These are phyloP conservation scores for Coriaria nepalensis DNA, from an alignment of 306 rosid species.

Conservation along the genomic window DNA sequence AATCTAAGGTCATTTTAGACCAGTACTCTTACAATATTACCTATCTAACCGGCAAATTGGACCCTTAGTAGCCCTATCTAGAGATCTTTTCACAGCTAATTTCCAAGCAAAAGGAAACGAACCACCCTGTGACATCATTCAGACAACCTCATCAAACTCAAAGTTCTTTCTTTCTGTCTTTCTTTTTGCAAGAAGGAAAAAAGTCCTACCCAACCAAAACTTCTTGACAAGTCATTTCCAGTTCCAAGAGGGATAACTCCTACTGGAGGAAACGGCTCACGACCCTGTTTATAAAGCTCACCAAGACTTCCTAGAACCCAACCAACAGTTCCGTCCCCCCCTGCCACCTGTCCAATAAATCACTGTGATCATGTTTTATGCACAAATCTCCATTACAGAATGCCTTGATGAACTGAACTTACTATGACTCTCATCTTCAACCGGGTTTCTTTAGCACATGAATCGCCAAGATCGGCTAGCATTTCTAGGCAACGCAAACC, in stretches of 20 bases:
- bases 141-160: slow-evolving; percentile 14
- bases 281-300: slow-evolving; percentile 38
- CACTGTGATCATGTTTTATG: not conserved
- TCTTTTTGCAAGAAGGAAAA: slow-evolving; percentile 17
- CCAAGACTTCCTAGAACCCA: slow-evolving; percentile 91
- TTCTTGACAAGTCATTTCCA: slow-evolving; percentile 89
- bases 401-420: slow-evolving; percentile 16
- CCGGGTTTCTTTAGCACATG: slow-evolving; percentile 75
- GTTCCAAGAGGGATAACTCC: slow-evolving; percentile 92
- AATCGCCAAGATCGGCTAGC: slow-evolving; percentile 59
- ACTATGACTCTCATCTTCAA: slow-evolving; percentile 76
- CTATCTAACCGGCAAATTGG: slow-evolving; percentile 58
- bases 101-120: slow-evolving; percentile 93
- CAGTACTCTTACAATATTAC: too few species aligned
- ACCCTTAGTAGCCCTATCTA: slow-evolving; percentile 50
- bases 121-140: slow-evolving; percentile 61
- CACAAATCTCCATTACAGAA: slow-evolving; percentile 7
- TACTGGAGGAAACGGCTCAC: slow-evolving; percentile 74
- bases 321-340: slow-evolving; percentile 98
- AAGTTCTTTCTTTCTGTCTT: too few species aligned
- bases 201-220: slow-evolving; percentile 93
- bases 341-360: slow-evolving; percentile 77
- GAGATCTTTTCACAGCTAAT: slow-evolving; percentile 65
- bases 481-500: slow-evolving; percentile 78
- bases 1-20: too few species aligned